A percentile compares a stretch with the other conserved stretches of the same genome.
phyloP scores from a whole-genome alignment of 106 monocot species.

The Triglochin maritima region DNA sequence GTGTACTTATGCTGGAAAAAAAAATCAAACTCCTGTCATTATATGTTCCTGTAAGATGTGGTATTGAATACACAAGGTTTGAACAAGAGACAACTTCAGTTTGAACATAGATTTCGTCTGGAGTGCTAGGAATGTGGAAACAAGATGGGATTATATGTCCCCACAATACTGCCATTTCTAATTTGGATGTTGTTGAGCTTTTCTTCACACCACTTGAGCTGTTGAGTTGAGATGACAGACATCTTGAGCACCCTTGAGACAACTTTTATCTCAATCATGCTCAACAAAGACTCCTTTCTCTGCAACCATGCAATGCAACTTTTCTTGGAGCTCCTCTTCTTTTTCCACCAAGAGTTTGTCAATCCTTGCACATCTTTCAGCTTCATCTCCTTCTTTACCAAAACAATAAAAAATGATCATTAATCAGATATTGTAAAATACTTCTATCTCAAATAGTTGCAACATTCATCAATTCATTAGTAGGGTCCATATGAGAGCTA shows the following conservation, averaged over 20 bases:
- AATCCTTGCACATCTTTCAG: neutral
- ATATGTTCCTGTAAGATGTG: too few species aligned
- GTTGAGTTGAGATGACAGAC: constrained; percentile 7
- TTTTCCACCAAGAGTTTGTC: neutral
- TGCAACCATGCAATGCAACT: neutral
- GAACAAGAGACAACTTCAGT: too few species aligned
- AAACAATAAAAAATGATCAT: neutral
- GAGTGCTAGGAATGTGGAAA: neutral
- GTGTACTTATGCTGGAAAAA: too few species aligned
- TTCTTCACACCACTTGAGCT: constrained; percentile 12
- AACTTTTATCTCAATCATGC: constrained; percentile 7
- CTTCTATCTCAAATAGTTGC: neutral
- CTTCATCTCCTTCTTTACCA: constrained; percentile 1
- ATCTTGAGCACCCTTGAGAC: constrained; percentile 12
- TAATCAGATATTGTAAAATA: neutral
- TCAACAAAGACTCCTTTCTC: neutral
- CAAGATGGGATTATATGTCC: neutral
- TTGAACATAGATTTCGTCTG: neutral
- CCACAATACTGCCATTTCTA: neutral
- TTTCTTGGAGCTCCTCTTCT: neutral
- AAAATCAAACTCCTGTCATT: too few species aligned
- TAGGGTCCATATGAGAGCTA: too few species aligned
- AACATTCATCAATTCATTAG: neutral
- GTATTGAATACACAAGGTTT: too few species aligned
- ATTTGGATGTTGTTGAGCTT: constrained; percentile 2